Evolutionary conservation across 2,329 filamentous ascomycete genomes (phyloP), one percentile per base, ranked within the genome.

Genomic region (Trichoderma koningii): DNA sequence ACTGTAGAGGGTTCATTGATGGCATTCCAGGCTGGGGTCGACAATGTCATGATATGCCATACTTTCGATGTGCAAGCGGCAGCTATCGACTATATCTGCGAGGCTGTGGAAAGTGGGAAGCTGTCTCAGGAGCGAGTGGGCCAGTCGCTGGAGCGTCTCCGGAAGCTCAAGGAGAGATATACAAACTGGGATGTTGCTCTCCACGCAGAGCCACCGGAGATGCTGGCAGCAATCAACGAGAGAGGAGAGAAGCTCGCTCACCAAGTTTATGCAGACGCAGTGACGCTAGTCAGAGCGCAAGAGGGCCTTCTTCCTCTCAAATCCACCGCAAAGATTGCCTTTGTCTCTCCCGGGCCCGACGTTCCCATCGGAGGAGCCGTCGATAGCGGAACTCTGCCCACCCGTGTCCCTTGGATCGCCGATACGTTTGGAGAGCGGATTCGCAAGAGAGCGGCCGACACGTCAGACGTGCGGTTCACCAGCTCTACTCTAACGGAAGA

Each of bases 1-100:
- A 72, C 70, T 0, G 71, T 72, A 0, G 66, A 72, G 28, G 70
- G 70, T 1, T 62, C 71, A 5, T 55, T 73, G 7, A 66, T 71
- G 68, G 71, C 71, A 3, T 65, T 73, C 26, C 63, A 72, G 53
- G 71, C 71, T 17, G 71, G 71, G 3, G 71, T 70, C 17, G 71
- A 73, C 62, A 73, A 69, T 51, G 69, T 71, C 64, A 72, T 73
- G 71, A 72, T 73, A 38, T 73, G 71, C 67, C 71, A 73, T 55
- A 73, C 71, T 0, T 71, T 68, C 55, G 66, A 70, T 10, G 68
- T 71, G 14, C 70, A 73, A 57, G 56, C 70, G 3, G 70, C 66
- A 1, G 68, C 70, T 7, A 55, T 73, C n/a, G 70, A 73, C 52
- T 68, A 71, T 19, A 28, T 72, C 19, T 73, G 70, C 23, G 55